Conservation (phyloP, 768 basidiomycete genomes). For the Amanita subjunquillea region DNA sequence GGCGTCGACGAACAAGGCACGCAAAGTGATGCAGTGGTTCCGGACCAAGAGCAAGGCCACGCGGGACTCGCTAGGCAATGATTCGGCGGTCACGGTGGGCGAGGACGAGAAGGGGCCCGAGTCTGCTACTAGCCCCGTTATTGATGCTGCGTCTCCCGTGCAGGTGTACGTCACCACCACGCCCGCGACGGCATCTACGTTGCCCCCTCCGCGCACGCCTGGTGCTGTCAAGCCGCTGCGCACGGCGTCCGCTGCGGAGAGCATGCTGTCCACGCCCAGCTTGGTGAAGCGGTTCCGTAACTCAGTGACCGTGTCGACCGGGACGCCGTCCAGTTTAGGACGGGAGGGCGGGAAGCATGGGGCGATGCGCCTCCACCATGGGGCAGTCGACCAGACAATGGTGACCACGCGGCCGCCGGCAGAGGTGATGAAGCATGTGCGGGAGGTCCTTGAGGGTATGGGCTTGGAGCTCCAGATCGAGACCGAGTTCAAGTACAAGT, state of each 20-base stretch:
- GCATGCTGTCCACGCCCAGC: constrained; percentile 30
- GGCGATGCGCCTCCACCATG: constrained; percentile 76
- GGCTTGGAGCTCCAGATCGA: constrained; percentile 85
- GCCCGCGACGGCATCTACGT: constrained; percentile 13
- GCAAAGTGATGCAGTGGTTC: constrained; percentile 99
- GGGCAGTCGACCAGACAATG: constrained; percentile 84
- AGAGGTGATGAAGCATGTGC: constrained; percentile 82
- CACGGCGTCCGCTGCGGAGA: constrained; percentile 32
- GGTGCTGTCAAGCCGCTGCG: constrained; percentile 27
- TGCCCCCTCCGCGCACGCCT: constrained; percentile 11
- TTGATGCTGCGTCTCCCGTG: constrained; percentile 15
- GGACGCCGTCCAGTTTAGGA: constrained; percentile 19
- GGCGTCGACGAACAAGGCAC: constrained; percentile 79
- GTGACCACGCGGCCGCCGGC: constrained; percentile 78
- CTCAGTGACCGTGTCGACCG: constrained; percentile 27
- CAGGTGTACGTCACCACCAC: constrained; percentile 34
- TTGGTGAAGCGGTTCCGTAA: constrained; percentile 39
- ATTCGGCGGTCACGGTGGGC: neutral
- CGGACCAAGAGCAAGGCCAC: constrained; percentile 52
- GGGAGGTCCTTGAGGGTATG: constrained; percentile 74
- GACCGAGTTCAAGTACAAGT: constrained; percentile 85
- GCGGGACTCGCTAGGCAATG: constrained; percentile 25
- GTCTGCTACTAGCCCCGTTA: neutral
- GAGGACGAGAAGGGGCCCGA: constrained; percentile 12
- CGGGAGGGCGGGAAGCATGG: constrained; percentile 21